Conservation (phyloP, 2,329 filamentous ascomycete genomes). For the Pestalotiopsis sp. region DNA sequence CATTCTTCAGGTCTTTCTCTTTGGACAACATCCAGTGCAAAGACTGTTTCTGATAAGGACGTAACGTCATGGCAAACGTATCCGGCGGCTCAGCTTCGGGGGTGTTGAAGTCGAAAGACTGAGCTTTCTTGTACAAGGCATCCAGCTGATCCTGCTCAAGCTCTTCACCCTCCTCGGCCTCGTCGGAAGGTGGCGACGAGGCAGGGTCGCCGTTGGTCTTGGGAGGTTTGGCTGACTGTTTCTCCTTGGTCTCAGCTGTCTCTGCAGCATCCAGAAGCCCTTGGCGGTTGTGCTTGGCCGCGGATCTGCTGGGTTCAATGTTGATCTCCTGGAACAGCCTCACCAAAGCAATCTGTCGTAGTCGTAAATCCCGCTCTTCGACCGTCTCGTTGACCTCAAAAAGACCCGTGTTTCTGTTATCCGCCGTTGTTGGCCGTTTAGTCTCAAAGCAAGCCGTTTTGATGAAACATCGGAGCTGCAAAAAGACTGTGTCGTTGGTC, state of each 20-base stretch:
- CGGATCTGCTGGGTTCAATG: conserved; percentile 72
- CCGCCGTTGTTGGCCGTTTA: conserved; percentile 61
- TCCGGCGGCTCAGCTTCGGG: conserved; percentile 82
- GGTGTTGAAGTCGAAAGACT: conserved; percentile 93
- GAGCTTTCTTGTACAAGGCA: conserved; percentile 90
- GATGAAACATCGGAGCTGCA: conserved; percentile 82
- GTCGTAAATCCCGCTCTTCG: conserved; percentile 80
- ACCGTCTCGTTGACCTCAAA: conserved; percentile 85
- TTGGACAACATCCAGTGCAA: conserved; percentile 96
- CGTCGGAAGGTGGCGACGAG: conserved; percentile 62
- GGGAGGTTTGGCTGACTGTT: conserved; percentile 44
- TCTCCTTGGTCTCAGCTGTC: conserved; percentile 76
- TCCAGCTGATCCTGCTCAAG: conserved; percentile 96
- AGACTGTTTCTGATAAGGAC: conserved; percentile 94
- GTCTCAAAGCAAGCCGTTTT: conserved; percentile 74
- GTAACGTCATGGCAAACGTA: conserved; percentile 80
- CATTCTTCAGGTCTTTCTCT: conserved; percentile 76
- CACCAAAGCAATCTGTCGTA: conserved; percentile 86
- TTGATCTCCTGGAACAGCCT: conserved; percentile 89
- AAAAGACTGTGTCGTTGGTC: conserved; percentile 91
- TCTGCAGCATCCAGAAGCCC: conserved; percentile 87
- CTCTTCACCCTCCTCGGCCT: conserved; percentile 83
- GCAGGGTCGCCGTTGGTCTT: conserved; percentile 29
- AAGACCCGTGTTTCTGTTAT: conserved; percentile 72
- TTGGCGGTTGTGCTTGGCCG: conserved; percentile 79